Base-by-base conservation (phyloP, 805 yeast species). In the Sugiyamaella valdiviana region DNA sequence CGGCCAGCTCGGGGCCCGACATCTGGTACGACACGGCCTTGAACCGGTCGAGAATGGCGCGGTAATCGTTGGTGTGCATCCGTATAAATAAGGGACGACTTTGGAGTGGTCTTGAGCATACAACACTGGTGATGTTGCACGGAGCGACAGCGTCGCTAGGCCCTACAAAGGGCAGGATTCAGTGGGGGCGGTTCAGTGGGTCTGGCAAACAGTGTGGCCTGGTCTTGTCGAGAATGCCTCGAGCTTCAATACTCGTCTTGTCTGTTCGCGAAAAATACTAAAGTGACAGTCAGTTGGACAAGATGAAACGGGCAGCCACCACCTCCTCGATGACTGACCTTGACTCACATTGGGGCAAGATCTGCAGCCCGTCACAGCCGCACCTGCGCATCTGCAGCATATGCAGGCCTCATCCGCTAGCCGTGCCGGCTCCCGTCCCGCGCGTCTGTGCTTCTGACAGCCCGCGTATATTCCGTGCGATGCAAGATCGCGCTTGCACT, bases 1-100 rank as follows among this genome's bases (percentile, higher is more conserved):
- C 38, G 17, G 48, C 44, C 19, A 45, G 39, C n/a, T 45, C 48
- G 24, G 23, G 22, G 17, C 39, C 48, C 10, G 48, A 23, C 48
- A 45, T 45, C 39, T 24, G 17, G 35, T 21, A 45, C 9, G 48
- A 45, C 21, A 17, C 19, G 9, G 15, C 24, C 38, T 32, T 23
- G 21, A 45, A 45, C 20, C 16, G 36, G 17, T 26, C 32, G 16
- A 45, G 32, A 5, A 39, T 41, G 29, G 12, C 44, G 3, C 22
- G 36, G 21, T 36, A 36, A 17, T 36, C 9, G 17, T 36, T 15
- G 3, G 19, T 12, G 3, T 10, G 17, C 39, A 2, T 4, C 16
- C 17, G 4, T 12, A 15, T n/a, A 36, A 15, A 36, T 10, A 36
- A 12, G 39, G 21, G 4, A 9, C n/a, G 4, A 12, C 7, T 36